Conservation (phyloP, 306 rosid species). For the Argentina anserina region DNA sequence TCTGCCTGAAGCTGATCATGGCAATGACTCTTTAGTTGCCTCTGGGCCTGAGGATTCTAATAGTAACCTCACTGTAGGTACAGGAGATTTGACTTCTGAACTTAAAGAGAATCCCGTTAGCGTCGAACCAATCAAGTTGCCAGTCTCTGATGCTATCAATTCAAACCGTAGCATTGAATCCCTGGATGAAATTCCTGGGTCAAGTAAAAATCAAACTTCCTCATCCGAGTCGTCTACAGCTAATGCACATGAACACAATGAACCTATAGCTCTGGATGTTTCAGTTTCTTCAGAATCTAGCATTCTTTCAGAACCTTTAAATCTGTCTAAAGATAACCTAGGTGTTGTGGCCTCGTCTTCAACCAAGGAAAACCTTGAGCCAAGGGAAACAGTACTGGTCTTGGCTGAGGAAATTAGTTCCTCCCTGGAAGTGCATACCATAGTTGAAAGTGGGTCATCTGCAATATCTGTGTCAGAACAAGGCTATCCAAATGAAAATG, state of each 20-base stretch:
- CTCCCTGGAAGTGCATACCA: slow-evolving; percentile 37
- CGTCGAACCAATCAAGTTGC: slow-evolving; percentile 38
- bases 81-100: slow-evolving; percentile 43
- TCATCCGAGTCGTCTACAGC: slow-evolving; percentile 26
- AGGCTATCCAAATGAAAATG: slow-evolving; percentile 36
- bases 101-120: slow-evolving; percentile 36
- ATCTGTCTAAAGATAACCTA: slow-evolving; percentile 28
- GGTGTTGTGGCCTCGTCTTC: slow-evolving; percentile 37
- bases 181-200: slow-evolving; percentile 41
- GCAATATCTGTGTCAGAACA: slow-evolving; percentile 32
- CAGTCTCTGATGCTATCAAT: slow-evolving; percentile 32
- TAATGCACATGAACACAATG: slow-evolving; percentile 27
- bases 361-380: slow-evolving; percentile 37
- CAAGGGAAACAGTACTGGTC: slow-evolving; percentile 32
- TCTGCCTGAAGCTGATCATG: slow-evolving; percentile 46
- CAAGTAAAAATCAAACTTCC: slow-evolving; percentile 32
- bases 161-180: slow-evolving; percentile 35
- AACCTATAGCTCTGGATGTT: slow-evolving; percentile 28
- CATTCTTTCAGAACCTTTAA: slow-evolving; percentile 36
- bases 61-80: slow-evolving; percentile 31
- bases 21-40: slow-evolving; percentile 41
- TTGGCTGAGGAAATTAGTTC: slow-evolving; percentile 42
- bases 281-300: slow-evolving; percentile 36
- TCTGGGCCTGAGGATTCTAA: slow-evolving; percentile 50
- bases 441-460: slow-evolving; percentile 30